Evolutionary conservation across 441 rosid species (phyloP).

Genomic region (Theobroma grandiflorum): DNA sequence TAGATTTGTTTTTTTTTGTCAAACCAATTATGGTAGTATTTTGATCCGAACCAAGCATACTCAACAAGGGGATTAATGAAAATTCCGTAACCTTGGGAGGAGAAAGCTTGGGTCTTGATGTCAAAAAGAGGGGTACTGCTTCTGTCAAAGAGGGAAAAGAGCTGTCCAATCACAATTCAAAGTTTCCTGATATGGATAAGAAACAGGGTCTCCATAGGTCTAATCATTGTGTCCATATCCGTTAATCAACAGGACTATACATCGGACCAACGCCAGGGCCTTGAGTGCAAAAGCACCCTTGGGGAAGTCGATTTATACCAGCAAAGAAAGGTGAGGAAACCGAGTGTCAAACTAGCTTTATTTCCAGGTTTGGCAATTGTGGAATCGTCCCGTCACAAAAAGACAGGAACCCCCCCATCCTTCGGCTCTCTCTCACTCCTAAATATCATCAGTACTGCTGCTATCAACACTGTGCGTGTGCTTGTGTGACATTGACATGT

Average conservation of each 20-base stretch:
- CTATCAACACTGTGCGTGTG: conserved; percentile 25
- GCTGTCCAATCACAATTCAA: conserved; percentile 33
- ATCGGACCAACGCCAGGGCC: conserved; percentile 30
- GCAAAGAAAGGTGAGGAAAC: conserved; percentile 67
- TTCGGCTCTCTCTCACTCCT: neutral
- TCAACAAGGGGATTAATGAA: neutral
- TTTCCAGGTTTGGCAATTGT: conserved; percentile 53
- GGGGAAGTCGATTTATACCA: conserved; percentile 68
- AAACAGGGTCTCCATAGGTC: conserved; percentile 31
- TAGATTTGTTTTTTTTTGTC: neutral
- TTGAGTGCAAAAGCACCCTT: conserved; percentile 42
- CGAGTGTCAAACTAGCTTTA: conserved; percentile 52
- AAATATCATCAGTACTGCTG: neutral
- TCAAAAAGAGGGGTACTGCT: neutral
- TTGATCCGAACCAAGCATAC: neutral
- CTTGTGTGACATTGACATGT: conserved; percentile 55
- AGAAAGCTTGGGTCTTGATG: neutral
- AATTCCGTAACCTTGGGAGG: neutral
- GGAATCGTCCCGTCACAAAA: conserved; percentile 73
- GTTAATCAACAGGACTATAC: conserved; percentile 35
- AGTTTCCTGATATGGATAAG: conserved; percentile 40
- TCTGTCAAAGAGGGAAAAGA: neutral
- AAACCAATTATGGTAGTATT: neutral
- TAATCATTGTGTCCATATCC: conserved; percentile 46
- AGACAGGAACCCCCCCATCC: conserved; percentile 20